A percentile compares a stretch with the other conserved stretches of the same genome.
Evolutionary conservation across 75 land plant species (phyloP).

Genomic region (Larix kaempferi): DNA sequence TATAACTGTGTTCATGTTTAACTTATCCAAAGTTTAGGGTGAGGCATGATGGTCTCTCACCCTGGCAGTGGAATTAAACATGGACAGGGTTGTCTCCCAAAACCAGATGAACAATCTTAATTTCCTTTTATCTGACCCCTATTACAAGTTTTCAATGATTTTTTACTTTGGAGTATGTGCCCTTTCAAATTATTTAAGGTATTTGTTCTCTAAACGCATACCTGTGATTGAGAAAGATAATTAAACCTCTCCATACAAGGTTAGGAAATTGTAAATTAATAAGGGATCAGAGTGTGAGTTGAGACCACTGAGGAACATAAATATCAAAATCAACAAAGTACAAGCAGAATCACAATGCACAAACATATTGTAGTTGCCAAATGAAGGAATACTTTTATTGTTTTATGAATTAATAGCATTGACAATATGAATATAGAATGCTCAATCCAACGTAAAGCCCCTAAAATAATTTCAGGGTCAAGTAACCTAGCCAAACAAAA

Average conservation of each 20-base stretch:
- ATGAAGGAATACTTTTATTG: not conserved
- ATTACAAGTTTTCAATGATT: not conserved
- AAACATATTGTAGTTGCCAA: not conserved
- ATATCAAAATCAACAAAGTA: not conserved
- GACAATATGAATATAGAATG: not conserved
- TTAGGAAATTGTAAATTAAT: not conserved
- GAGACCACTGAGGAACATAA: not conserved
- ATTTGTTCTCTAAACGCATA: not conserved
- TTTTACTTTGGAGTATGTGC: not conserved
- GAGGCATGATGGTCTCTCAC: no score
- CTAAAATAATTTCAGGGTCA: not conserved
- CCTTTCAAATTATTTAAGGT: not conserved
- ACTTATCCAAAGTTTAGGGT: no score
- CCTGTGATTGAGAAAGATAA: not conserved
- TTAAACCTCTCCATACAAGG: not conserved
- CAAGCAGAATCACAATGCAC: not conserved
- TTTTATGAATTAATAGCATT: no score
- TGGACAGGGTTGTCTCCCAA: no score
- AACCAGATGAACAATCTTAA: no score
- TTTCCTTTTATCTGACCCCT: no score
- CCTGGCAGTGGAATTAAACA: no score
- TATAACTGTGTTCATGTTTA: no score
- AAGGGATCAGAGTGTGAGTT: not conserved
- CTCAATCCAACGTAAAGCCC: not conserved
- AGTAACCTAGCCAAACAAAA: not conserved